A percentile compares a stretch with the other conserved stretches of the same genome.
Conservation (phyloP, 2,329 filamentous ascomycete species). For the Cercospora sp. region DNA sequence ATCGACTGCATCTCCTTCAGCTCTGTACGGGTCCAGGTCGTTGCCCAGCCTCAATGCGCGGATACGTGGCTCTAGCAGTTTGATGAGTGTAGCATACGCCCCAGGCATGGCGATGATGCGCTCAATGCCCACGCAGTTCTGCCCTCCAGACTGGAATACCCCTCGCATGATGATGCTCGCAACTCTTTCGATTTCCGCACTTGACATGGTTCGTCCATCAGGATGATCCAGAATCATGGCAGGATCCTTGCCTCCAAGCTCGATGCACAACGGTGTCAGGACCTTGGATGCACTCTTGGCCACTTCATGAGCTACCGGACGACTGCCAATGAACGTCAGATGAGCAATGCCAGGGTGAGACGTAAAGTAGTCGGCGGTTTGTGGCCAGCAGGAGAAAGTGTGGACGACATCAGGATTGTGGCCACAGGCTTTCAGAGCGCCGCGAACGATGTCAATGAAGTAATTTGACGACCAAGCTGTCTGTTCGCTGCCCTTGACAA, state of each 20-base stretch:
- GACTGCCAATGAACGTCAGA: conserved; percentile 93
- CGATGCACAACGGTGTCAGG: conserved; percentile 84
- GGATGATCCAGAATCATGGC: conserved; percentile 84
- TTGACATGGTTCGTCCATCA: conserved; percentile 40
- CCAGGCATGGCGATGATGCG: conserved; percentile 77
- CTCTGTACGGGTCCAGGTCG: conserved; percentile 54
- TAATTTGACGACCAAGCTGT: conserved; percentile 89
- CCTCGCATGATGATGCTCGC: conserved; percentile 84
- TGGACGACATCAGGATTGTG: conserved; percentile 81
- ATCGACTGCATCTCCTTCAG: conserved; percentile 57
- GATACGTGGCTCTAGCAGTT: conserved; percentile 71
- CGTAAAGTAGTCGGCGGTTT: conserved; percentile 76
- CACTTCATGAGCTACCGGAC: conserved; percentile 82
- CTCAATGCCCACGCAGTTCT: conserved; percentile 98
- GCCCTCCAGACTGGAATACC: conserved; percentile 90
- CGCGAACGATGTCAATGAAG: conserved; percentile 75
- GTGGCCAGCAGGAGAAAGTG: conserved; percentile 82
- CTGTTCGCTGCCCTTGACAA: conserved; percentile 93
- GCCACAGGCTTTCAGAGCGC: conserved; percentile 78
- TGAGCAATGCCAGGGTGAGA: conserved; percentile 82
- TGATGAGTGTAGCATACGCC: conserved; percentile 73
- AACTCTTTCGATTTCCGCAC: conserved; percentile 67
- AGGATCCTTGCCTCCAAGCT: conserved; percentile 93
- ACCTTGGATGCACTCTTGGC: conserved; percentile 80
- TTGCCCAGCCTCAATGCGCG: conserved; percentile 73